Percentiles rank a stretch among this genome's conserved stretches.
These are phyloP conservation scores for Puya raimondii DNA, from an alignment of 176 grass and related monocot species.

Conservation along the genomic window DNA sequence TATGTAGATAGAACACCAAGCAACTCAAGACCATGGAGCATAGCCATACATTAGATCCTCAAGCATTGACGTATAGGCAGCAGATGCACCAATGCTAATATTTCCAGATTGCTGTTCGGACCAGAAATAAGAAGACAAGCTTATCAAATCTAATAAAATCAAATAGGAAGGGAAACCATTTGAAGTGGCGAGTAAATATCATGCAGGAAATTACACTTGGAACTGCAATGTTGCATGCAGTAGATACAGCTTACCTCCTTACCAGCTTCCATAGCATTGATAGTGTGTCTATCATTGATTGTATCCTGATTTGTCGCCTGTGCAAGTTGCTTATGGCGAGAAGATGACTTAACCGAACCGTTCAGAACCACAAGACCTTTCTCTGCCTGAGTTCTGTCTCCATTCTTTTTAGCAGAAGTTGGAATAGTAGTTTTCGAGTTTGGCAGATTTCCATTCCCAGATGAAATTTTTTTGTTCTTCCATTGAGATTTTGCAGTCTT, in stretches of 20 bases:
- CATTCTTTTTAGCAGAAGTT: neutral
- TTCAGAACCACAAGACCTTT: conserved; percentile 11
- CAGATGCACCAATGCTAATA: conserved; percentile 20
- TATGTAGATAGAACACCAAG: conserved; percentile 8
- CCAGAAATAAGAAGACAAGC: conserved; percentile 8
- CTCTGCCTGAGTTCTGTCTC: conserved; percentile 32
- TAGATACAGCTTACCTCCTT: conserved; percentile 29
- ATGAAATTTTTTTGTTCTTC: conserved; percentile 11
- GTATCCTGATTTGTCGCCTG: conserved; percentile 31
- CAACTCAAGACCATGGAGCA: neutral
- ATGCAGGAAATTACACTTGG: conserved; percentile 2
- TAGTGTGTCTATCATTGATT: conserved; percentile 30
- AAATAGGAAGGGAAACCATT: conserved; percentile 1
- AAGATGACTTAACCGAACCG: conserved; percentile 1
- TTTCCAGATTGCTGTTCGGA: conserved; percentile 29
- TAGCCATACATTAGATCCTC: conserved; percentile 40
- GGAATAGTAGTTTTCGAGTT: neutral
- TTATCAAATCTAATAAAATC: neutral
- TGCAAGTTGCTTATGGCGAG: conserved; percentile 36
- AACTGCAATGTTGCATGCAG: neutral
- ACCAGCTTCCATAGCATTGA: conserved; percentile 17
- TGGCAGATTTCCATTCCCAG: neutral
- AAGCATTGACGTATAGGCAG: conserved; percentile 25
- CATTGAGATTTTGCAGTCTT: conserved; percentile 30
- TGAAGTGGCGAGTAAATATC: neutral